A percentile compares a stretch with the other conserved stretches of the same genome.
Conservation (phyloP, 2,329 filamentous ascomycete genomes). For the Alternaria conjuncta region DNA sequence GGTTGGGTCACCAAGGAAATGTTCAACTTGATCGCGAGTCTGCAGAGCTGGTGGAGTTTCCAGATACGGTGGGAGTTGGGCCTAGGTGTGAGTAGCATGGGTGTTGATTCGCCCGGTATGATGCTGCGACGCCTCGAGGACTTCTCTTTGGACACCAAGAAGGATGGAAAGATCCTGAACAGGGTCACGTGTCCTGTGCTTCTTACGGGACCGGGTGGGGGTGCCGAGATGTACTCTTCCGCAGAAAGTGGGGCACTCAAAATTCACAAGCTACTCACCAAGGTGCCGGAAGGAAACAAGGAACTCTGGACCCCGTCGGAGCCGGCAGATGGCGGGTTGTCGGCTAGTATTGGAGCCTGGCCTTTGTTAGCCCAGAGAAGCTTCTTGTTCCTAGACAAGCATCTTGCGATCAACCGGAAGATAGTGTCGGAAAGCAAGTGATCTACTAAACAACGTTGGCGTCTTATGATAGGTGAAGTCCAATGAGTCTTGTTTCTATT, state of each 20-base stretch:
- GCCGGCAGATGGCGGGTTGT: background rate
- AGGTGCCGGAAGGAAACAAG: background rate
- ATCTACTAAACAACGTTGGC: background rate
- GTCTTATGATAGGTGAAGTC: background rate
- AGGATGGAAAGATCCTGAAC: background rate
- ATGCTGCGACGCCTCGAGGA: background rate
- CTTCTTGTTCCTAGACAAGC: background rate
- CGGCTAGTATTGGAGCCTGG: background rate
- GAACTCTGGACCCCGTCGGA: background rate
- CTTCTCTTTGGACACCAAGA: background rate
- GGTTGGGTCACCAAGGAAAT: constrained; percentile 8
- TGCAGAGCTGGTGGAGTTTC: background rate
- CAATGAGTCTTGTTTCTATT: background rate
- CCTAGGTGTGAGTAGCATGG: background rate
- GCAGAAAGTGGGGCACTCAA: background rate
- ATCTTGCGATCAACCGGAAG: background rate
- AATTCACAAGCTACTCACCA: background rate
- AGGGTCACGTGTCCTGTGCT: background rate
- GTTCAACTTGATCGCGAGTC: background rate
- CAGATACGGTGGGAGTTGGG: background rate
- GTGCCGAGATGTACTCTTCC: background rate
- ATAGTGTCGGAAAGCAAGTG: background rate
- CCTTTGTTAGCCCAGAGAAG: background rate
- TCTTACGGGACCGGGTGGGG: background rate
- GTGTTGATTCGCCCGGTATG: background rate